phyloP scores from a whole-genome alignment of 1,284 basidiomycete genomes.

The Irpex rosettiformis region DNA sequence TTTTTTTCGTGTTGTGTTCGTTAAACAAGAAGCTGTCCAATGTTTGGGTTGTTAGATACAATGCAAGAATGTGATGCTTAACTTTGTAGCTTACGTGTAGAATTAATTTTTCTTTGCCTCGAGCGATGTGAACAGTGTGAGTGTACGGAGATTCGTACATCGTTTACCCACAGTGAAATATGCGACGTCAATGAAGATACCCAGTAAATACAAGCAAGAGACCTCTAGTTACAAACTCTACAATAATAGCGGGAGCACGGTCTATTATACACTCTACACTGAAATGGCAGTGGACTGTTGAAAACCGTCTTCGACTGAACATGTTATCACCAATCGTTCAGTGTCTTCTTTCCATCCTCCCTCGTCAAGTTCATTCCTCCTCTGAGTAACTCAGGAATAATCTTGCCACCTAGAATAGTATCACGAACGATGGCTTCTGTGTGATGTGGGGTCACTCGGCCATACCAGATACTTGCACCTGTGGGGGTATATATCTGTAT shows the following conservation, averaged over 20 bases:
- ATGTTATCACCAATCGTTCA: slow-evolving; percentile 66
- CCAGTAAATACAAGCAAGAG: background rate
- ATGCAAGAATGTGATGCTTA: background rate
- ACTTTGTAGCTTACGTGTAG: background rate
- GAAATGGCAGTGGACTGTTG: too few species aligned
- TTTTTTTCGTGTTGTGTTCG: too few species aligned
- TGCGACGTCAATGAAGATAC: background rate
- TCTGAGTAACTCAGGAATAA: slow-evolving; percentile 80
- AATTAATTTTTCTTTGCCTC: background rate
- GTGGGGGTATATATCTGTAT: slow-evolving; percentile 87
- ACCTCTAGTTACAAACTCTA: too few species aligned
- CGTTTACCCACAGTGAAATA: too few species aligned
- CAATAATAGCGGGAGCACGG: too few species aligned
- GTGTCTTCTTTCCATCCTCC: slow-evolving; percentile 46
- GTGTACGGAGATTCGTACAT: too few species aligned
- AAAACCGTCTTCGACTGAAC: too few species aligned
- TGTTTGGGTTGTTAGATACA: background rate
- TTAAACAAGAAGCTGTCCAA: too few species aligned
- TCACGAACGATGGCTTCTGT: slow-evolving; percentile 84
- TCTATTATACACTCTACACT: too few species aligned
- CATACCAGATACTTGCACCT: slow-evolving; percentile 87
- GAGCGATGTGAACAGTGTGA: background rate
- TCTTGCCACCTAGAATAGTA: slow-evolving; percentile 79
- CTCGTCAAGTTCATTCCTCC: slow-evolving; percentile 75
- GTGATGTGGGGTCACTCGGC: slow-evolving; percentile 88